A percentile compares a stretch with the other conserved stretches of the same genome.
Evolutionary conservation across 2,329 filamentous ascomycete genomes (phyloP).

Genomic region (Fusarium sp.): DNA sequence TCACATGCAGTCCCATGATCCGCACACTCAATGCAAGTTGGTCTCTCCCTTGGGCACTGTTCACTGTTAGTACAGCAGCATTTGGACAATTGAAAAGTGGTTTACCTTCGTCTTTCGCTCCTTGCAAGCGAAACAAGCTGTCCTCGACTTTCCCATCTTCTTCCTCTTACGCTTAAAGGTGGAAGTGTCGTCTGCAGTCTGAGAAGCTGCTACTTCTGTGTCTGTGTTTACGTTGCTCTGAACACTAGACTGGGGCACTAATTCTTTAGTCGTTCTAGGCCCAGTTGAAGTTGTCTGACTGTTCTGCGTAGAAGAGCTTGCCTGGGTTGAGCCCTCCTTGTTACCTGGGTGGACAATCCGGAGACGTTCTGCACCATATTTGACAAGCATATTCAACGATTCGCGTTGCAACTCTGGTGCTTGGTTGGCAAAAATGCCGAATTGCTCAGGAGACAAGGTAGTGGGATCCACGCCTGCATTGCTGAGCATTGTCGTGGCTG

Average conservation of each 20-base stretch:
- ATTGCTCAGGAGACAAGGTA: constrained; percentile 66
- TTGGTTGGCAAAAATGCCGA: constrained; percentile 71
- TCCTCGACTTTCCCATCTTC: constrained; percentile 49
- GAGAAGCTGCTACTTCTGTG: constrained; percentile 5
- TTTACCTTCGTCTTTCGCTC: constrained; percentile 55
- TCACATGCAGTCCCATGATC: constrained; percentile 51
- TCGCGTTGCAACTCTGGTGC: constrained; percentile 66
- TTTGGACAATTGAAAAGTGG: background rate
- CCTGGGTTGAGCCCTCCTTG: constrained; percentile 49
- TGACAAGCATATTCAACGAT: constrained; percentile 67
- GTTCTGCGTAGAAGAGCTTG: constrained; percentile 41
- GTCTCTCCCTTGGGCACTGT: constrained; percentile 58
- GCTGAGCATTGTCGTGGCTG: constrained; percentile 61
- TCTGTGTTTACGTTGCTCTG: constrained; percentile 27
- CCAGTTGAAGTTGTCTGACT: constrained; percentile 42
- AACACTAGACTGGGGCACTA: constrained; percentile 45
- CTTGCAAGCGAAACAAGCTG: constrained; percentile 55
- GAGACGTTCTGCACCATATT: constrained; percentile 68
- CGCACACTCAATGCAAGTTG: constrained; percentile 56
- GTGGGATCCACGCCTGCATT: constrained; percentile 63
- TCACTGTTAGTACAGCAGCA: background rate
- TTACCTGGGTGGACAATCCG: constrained; percentile 67
- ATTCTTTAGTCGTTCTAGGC: constrained; percentile 50
- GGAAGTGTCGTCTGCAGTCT: constrained; percentile 3
- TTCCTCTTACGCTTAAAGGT: constrained; percentile 27